A percentile compares a stretch with the other conserved stretches of the same genome.
These are phyloP conservation scores for Boechera divaricarpa DNA, from an alignment of 345 rosid genomes.

Conservation along the genomic window DNA sequence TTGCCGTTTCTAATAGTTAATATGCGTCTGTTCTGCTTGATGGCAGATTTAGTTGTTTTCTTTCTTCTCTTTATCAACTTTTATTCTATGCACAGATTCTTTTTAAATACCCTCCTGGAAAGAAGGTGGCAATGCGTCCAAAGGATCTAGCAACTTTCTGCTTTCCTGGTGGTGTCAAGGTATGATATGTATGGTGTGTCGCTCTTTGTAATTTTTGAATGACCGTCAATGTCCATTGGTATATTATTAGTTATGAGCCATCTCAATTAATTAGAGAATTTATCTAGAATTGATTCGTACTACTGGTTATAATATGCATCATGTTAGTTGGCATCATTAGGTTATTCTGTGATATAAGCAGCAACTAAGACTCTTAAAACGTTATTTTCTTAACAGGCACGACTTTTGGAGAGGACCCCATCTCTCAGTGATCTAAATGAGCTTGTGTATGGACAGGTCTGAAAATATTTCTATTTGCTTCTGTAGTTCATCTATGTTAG, in stretches of 20 bases:
- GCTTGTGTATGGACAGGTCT: conserved; percentile 94
- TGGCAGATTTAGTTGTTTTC: conserved; percentile 24
- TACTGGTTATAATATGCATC: not conserved
- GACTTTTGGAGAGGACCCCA: conserved; percentile 85
- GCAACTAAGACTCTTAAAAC: conserved; percentile 27
- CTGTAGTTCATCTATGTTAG: conserved; percentile 13
- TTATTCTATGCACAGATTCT: conserved; percentile 61
- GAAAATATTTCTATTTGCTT: conserved; percentile 26
- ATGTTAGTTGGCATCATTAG: conserved; percentile 6
- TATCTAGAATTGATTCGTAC: not conserved
- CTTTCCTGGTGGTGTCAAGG: conserved; percentile 97
- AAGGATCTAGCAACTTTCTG: conserved; percentile 94
- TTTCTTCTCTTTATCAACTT: conserved; percentile 31
- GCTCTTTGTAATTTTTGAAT: not conserved
- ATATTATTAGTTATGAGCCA: conserved; percentile 25
- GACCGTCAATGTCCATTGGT: not conserved
- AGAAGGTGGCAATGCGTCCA: conserved; percentile 69
- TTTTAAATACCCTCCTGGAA: conserved; percentile 92
- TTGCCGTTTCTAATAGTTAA: not conserved
- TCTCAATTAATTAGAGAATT: not conserved
- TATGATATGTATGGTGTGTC: conserved; percentile 41
- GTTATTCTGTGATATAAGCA: conserved; percentile 27
- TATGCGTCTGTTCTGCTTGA: conserved; percentile 17
- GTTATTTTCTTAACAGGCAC: conserved; percentile 57
- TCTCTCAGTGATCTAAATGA: conserved; percentile 95